A percentile compares a stretch with the other conserved stretches of the same genome.
Conservation (phyloP, 225 moss, liverwort and hornwort species). For the Rhytidiadelphus loreus region DNA sequence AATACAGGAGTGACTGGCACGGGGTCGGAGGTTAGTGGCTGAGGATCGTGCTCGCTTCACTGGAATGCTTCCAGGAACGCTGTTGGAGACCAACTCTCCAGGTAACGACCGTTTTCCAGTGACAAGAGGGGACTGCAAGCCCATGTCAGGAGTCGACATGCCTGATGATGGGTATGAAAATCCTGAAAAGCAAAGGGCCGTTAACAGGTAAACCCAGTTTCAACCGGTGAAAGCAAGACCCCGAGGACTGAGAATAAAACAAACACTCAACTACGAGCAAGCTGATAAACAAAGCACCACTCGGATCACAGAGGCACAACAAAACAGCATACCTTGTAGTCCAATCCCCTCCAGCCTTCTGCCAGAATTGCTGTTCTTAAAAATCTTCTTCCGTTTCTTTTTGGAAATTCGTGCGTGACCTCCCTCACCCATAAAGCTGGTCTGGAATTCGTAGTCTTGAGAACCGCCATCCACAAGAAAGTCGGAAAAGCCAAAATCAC, state of each 20-base stretch:
- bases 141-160: constrained; percentile 32
- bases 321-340: constrained; percentile 2
- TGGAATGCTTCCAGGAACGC: constrained; percentile 56
- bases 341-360: constrained; percentile 31
- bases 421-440: constrained; percentile 31
- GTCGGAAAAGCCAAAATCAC: constrained; percentile 14
- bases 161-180: constrained; percentile 28
- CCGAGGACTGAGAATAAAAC: not conserved
- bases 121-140: constrained; percentile 50
- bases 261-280: not conserved
- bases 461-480: constrained; percentile 9
- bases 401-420: constrained; percentile 38
- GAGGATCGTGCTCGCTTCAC: constrained; percentile 74
- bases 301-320: not conserved
- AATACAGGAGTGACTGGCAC: constrained; percentile 30
- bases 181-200: constrained; percentile 1
- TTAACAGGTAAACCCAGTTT: not conserved
- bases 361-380: constrained; percentile 37
- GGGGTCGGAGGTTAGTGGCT: constrained; percentile 24
- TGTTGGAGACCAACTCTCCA: constrained; percentile 20
- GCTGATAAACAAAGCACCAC: not conserved
- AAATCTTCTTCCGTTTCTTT: constrained; percentile 69
- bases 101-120: constrained; percentile 57
- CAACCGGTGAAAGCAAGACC: not conserved
- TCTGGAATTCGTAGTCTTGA: constrained; percentile 46